Percentiles rank a stretch among this genome's conserved stretches.
These are phyloP conservation scores for Crithidia acanthocephali DNA, from an alignment of 208 protist species.

Conservation along the genomic window DNA sequence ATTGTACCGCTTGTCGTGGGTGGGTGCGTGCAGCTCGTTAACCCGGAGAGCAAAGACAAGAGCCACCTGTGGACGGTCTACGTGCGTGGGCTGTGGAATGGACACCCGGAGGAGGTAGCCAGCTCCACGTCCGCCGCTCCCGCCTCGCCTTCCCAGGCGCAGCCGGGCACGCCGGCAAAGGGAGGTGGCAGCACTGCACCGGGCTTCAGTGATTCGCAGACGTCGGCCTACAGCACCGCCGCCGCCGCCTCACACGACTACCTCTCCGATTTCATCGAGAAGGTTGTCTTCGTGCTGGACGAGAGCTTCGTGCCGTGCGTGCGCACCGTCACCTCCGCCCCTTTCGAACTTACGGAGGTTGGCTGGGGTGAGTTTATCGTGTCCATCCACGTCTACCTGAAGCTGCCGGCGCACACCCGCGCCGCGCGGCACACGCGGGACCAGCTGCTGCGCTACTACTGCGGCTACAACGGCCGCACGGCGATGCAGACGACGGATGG, in stretches of 20 bases:
- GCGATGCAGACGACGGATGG: slow-evolving; percentile 33
- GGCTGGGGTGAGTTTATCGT: slow-evolving; percentile 92
- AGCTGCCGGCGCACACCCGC: slow-evolving; percentile 28
- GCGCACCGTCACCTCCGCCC: slow-evolving; percentile 58
- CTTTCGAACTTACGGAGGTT: slow-evolving; percentile 85
- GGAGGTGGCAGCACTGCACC: too few relatives aligned
- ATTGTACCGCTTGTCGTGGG: slow-evolving; percentile 76
- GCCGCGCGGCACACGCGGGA: slow-evolving; percentile 20
- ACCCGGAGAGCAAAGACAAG: slow-evolving; percentile 67
- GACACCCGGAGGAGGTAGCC: slow-evolving; percentile 35
- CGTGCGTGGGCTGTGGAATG: slow-evolving; percentile 83
- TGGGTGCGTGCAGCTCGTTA: slow-evolving; percentile 68
- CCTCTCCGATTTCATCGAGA: slow-evolving; percentile 75
- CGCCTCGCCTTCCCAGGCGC: not conserved
- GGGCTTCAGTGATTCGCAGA: slow-evolving; percentile 17
- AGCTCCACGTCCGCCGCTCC: not conserved
- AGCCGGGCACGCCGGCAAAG: not conserved
- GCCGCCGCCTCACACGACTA: slow-evolving; percentile 42
- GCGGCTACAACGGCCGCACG: slow-evolving; percentile 33
- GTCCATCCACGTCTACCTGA: slow-evolving; percentile 74
- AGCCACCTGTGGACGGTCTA: slow-evolving; percentile 92
- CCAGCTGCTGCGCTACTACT: slow-evolving; percentile 33
- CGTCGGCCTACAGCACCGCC: slow-evolving; percentile 15
- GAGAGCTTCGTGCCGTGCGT: slow-evolving; percentile 72
- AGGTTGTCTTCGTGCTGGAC: slow-evolving; percentile 82